phyloP scores from a whole-genome alignment of 192 early-diverging fungal genomes.

The Mortierella hygrophila region DNA sequence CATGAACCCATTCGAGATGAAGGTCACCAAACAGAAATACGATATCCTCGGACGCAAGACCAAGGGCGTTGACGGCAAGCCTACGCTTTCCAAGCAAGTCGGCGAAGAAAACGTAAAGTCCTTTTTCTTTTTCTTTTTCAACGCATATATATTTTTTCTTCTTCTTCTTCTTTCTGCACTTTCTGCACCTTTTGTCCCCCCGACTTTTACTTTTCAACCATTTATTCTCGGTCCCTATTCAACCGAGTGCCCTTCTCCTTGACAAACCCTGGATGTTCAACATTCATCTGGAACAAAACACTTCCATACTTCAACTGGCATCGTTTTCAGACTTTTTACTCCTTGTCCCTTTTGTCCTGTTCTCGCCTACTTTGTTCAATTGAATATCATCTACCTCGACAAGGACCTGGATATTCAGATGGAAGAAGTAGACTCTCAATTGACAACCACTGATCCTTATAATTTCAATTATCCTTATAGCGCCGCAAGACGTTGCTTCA shows the following conservation, averaged over 20 bases:
- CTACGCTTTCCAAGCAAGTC: slow-evolving; percentile 82
- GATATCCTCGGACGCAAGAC: slow-evolving; percentile 86
- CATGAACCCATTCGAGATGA: slow-evolving; percentile 93
- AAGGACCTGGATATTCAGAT: background rate
- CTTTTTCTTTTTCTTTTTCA: background rate
- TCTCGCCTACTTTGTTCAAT: background rate
- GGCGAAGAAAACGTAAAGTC: slow-evolving; percentile 80
- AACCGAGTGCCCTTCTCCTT: too few relatives aligned
- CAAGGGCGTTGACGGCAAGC: slow-evolving; percentile 86
- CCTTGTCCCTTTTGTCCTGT: background rate
- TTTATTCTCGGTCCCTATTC: too few relatives aligned
- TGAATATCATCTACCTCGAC: background rate
- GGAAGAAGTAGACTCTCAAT: background rate
- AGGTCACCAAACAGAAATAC: slow-evolving; percentile 84
- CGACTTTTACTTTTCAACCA: too few relatives aligned
- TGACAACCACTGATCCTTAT: background rate
- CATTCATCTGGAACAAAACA: too few relatives aligned
- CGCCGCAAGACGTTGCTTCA: slow-evolving; percentile 87
- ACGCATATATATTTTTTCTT: background rate
- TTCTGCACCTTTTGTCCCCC: background rate
- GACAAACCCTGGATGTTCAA: too few relatives aligned
- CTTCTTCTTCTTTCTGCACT: background rate
- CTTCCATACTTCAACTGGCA: too few relatives aligned
- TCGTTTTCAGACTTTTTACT: background rate
- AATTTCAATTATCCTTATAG: slow-evolving; percentile 32